These are phyloP conservation scores for Endocalyx cinctus DNA, from an alignment of 2,329 filamentous ascomycete species.

Conservation along the genomic window DNA sequence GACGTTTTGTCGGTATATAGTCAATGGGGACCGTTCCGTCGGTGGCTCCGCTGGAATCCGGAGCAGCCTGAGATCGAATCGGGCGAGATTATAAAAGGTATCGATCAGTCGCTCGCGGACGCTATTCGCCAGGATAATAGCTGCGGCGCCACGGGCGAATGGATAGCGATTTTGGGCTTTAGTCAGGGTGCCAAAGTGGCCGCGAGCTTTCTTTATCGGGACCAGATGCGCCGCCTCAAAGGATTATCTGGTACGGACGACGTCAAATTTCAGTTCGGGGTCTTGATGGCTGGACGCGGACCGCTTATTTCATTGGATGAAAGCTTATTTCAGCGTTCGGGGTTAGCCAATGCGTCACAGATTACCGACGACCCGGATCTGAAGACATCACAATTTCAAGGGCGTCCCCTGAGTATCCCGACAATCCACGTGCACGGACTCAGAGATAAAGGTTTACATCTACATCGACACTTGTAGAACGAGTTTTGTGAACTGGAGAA, in stretches of 20 bases:
- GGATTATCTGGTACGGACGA: constrained; percentile 26
- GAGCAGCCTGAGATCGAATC: constrained; percentile 47
- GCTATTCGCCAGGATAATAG: constrained; percentile 45
- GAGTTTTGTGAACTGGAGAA: constrained; percentile 52
- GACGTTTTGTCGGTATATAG: constrained; percentile 60
- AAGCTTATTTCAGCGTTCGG: constrained; percentile 1
- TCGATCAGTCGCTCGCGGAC: constrained; percentile 28
- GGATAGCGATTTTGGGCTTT: constrained; percentile 57
- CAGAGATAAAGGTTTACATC: constrained; percentile 50
- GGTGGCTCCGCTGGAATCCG: constrained; percentile 53
- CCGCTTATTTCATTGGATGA: constrained; percentile 48
- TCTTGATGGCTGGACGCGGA: constrained; percentile 54
- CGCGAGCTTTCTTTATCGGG: constrained; percentile 50
- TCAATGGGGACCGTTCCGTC: constrained; percentile 55
- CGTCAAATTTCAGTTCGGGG: constrained; percentile 48
- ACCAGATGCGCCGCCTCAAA: constrained; percentile 48
- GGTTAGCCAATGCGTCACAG: background rate
- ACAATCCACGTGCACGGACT: constrained; percentile 63
- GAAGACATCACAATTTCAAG: constrained; percentile 8
- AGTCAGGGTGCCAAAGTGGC: constrained; percentile 58
- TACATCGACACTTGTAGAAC: constrained; percentile 48
- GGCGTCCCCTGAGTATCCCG: constrained; percentile 44
- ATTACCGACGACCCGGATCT: background rate
- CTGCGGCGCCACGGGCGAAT: constrained; percentile 42
- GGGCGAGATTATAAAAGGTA: constrained; percentile 29